phyloP scores from a whole-genome alignment of 805 yeast species.

The Torulaspora quercuum region DNA sequence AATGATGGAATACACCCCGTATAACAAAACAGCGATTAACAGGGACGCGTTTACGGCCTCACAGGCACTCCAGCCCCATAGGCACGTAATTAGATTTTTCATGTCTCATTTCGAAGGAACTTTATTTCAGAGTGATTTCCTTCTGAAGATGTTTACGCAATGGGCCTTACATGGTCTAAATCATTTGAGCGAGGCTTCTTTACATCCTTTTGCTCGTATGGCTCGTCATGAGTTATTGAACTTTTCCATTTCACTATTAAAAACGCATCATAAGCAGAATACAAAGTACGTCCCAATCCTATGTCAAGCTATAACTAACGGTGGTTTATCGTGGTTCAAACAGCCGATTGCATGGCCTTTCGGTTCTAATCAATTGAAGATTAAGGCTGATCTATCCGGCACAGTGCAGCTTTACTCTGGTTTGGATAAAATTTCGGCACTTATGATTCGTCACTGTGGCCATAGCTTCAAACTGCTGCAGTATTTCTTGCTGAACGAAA shows the following conservation, averaged over 20 bases:
- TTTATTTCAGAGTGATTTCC: constrained; percentile 63
- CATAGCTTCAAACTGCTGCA: constrained; percentile 53
- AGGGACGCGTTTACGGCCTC: constrained; percentile 50
- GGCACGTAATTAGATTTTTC: constrained; percentile 62
- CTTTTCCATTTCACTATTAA: constrained; percentile 63
- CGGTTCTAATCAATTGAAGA: constrained; percentile 74
- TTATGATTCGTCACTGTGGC: constrained; percentile 36
- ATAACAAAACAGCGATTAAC: constrained; percentile 58
- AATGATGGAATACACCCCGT: constrained; percentile 87
- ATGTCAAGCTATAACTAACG: constrained; percentile 51
- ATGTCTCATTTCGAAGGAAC: constrained; percentile 78
- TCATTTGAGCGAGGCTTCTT: constrained; percentile 55
- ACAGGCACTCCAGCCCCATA: constrained; percentile 60
- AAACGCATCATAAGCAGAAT: constrained; percentile 49
- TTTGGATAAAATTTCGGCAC: constrained; percentile 19
- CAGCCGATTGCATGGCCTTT: constrained; percentile 65
- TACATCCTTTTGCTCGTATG: constrained; percentile 78
- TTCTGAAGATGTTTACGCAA: constrained; percentile 64
- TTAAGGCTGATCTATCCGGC: constrained; percentile 62
- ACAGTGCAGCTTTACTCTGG: constrained; percentile 48
- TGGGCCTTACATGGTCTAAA: constrained; percentile 55
- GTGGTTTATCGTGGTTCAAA: constrained; percentile 76
- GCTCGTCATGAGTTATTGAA: constrained; percentile 69
- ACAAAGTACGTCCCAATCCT: constrained; percentile 46
- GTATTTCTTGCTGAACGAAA: constrained; percentile 71